Evolutionary conservation across 768 basidiomycete species (phyloP), one percentile per base, ranked within the genome.

Genomic region (Kwoniella europaea): DNA sequence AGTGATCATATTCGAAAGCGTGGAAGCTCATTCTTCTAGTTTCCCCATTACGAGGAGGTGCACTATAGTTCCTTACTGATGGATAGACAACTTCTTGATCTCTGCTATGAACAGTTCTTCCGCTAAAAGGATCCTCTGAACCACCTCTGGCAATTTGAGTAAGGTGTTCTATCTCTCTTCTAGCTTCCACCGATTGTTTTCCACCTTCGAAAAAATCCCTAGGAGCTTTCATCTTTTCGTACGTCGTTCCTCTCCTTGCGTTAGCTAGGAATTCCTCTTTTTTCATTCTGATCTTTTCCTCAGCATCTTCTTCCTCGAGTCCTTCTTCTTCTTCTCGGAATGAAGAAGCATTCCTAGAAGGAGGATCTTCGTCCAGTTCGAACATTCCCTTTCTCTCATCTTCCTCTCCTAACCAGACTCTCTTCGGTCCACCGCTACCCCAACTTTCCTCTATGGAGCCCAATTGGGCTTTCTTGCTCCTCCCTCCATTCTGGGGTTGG

Each of bases 381-480:
- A 79, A 79, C 76, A 79, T 76, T 18, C 77, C 77, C n/a, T 71
- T 68, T 1, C 55, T 20, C 20, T 66, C 61, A n/a, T 68, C 69
- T 16, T 27, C 57, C 29, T 52, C 50, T 24, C 55, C 69, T 15
- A 53, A 27, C 27, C 22, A 57, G 20, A 3, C 10, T 53, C 24
- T 66, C 44, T 4, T 29, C 67, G 43, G 43, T 13, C 7, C 16
- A 13, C 35, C 53, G 20, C 6, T n/a, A 7, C 76, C 75, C 78
- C 78, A 79, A 18, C 66, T 70, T 52, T 76, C 76, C 18, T 67
- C 71, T 12, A 76, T 67, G n/a, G 74, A 76, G 5, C 78, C 78
- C 4, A 79, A 58, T 35, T 72, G 58, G 16, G 75, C 73, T 43
- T 73, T 77, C 69, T 79, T 79, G 6, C 71, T 74, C 22, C 69